Base-by-base conservation (phyloP, 1,284 basidiomycete genomes). In the Moesziomyces globuligerus region DNA sequence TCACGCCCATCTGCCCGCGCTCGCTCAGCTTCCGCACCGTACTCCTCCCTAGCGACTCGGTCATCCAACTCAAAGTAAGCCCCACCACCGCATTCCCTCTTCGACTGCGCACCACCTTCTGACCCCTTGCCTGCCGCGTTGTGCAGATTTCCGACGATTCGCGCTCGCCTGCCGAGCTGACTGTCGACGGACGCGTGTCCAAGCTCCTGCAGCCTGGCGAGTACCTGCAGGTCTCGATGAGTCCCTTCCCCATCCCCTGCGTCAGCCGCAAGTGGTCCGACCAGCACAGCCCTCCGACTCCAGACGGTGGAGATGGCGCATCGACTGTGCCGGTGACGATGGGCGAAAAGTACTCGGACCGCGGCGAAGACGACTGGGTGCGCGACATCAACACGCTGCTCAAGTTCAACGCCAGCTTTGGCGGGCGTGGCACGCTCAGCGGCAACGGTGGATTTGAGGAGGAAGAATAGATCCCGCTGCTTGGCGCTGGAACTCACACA, bases 1-100 rank as follows among this genome's bases (percentile, higher is more conserved):
- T 98, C 24, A 97, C 95, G 0, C 94, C 94, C 7, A 96, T 98
- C 72, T 94, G 93, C 76, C 94, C 95, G 24, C 87, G 95, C 42
- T 94, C 92, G 74, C 85, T 98, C 32, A 93, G 91, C 46, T 98
- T 98, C 83, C 86, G 94, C 10, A 92, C 94, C 1, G 88, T 98
- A 3, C 89, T 98, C 8, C 90, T 98, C 59, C 94, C 94, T 0
- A 84, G 85, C 5, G 90, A 91, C 26, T 92, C 92, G 3, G 87
- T 88, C 6, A 88, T 97, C 40, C 90, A 90, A 7, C 85, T 97
- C 13, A 87, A 90, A 77, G 93, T 94, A 81, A 78, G 90, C 50
- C 32, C 18, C 32, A n/a, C 26, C 20, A n/a, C 11, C 29, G 11
- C 29, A 29, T 4, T 15, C 29, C 3, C 11, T 29, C 29, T 29